Percentiles rank a stretch among this genome's conserved stretches.
These are phyloP conservation scores for Rhinocladiella mackenziei DNA, from an alignment of 2,329 filamentous ascomycete species.

Conservation along the genomic window DNA sequence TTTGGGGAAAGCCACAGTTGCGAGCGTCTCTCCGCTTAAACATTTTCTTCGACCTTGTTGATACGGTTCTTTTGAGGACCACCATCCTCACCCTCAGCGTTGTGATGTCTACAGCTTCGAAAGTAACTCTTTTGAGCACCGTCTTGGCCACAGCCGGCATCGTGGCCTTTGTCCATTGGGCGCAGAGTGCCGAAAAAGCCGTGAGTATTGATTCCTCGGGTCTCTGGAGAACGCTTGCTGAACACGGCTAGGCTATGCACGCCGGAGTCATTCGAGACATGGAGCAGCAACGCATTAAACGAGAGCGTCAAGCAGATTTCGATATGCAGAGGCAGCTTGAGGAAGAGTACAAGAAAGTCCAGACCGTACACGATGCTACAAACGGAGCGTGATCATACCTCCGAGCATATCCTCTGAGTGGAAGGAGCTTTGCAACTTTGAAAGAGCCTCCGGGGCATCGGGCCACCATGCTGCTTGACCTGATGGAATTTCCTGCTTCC, in stretches of 20 bases:
- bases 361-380: slow-evolving; percentile 57
- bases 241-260: slow-evolving; percentile 71
- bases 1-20: slow-evolving; percentile 4
- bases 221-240: slow-evolving; percentile 1
- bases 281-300: slow-evolving; percentile 86
- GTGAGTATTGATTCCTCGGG: slow-evolving; percentile 50
- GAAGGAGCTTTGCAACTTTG: too few relatives aligned
- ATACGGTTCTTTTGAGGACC: neutral
- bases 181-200: slow-evolving; percentile 76
- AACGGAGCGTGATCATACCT: slow-evolving; percentile 13
- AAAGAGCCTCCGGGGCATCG: too few relatives aligned
- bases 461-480: too few relatives aligned
- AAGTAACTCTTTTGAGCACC: slow-evolving; percentile 75
- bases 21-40: neutral
- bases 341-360: slow-evolving; percentile 82
- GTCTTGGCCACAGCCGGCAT: slow-evolving; percentile 71
- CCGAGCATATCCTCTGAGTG: too few relatives aligned
- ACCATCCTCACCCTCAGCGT: neutral
- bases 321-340: slow-evolving; percentile 84
- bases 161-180: slow-evolving; percentile 81
- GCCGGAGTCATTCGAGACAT: slow-evolving; percentile 89
- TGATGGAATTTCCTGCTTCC: too few relatives aligned
- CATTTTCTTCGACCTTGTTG: neutral
- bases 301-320: slow-evolving; percentile 88
- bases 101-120: slow-evolving; percentile 82